Conservation (phyloP, 495 filamentous ascomycete species). For the Xylaria sp. region DNA sequence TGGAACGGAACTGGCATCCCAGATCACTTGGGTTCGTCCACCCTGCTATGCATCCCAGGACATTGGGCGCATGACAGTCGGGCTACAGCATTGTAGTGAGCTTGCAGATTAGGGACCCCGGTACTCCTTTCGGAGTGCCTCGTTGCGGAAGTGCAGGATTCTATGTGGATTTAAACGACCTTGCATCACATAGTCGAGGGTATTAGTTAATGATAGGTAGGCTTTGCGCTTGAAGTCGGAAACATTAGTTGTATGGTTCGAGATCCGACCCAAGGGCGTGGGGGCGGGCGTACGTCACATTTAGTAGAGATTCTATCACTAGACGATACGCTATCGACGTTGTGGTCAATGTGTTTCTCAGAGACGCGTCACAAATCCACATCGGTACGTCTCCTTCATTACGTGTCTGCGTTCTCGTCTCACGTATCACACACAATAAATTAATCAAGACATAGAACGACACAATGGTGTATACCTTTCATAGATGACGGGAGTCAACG, state of each 20-base stretch:
- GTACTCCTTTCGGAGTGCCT: neutral
- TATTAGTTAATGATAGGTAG: neutral
- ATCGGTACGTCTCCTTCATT: neutral
- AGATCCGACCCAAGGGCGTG: neutral
- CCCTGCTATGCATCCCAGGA: neutral
- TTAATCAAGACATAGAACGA: neutral
- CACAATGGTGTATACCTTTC: no score
- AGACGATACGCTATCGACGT: neutral
- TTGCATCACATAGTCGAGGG: neutral
- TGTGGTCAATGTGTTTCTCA: neutral
- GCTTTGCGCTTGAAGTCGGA: neutral
- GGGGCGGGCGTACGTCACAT: neutral
- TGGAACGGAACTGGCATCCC: no score
- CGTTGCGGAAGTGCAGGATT: neutral
- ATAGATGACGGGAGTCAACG: neutral
- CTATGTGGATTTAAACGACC: neutral
- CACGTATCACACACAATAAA: neutral
- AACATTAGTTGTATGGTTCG: neutral
- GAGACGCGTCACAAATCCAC: neutral
- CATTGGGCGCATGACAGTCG: neutral
- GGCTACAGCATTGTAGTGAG: neutral
- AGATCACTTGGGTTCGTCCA: neutral
- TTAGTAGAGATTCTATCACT: neutral
- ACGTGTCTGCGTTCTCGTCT: neutral
- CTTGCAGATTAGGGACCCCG: neutral